Percentiles rank a stretch among this genome's conserved stretches.
phyloP scores from a whole-genome alignment of 2,329 filamentous ascomycete species.

The Orbilia quercus region DNA sequence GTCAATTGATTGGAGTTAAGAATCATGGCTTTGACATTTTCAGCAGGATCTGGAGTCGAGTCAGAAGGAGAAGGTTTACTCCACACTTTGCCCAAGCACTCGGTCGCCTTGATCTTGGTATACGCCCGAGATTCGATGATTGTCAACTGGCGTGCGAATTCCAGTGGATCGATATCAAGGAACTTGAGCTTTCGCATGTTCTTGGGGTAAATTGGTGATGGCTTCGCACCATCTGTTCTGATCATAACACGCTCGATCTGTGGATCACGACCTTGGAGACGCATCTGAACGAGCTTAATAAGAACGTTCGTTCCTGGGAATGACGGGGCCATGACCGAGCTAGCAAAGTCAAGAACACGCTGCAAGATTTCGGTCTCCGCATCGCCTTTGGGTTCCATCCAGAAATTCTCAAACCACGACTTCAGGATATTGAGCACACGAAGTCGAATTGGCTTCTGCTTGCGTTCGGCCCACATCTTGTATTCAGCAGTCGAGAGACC shows the following conservation, averaged over 20 bases:
- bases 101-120: constrained; percentile 92
- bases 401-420: constrained; percentile 98
- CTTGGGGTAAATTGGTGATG: constrained; percentile 91
- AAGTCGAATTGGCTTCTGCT: constrained; percentile 95
- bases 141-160: constrained; percentile 97
- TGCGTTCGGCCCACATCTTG: constrained; percentile 88
- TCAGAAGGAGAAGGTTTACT: constrained; percentile 89
- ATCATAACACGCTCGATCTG: constrained; percentile 86
- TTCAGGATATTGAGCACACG: constrained; percentile 97
- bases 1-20: constrained; percentile 98
- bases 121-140: constrained; percentile 96
- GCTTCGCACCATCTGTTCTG: constrained; percentile 83
- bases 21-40: constrained; percentile 95
- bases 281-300: constrained; percentile 87
- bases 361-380: constrained; percentile 85
- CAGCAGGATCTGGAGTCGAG: constrained; percentile 70
- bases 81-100: constrained; percentile 99
- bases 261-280: constrained; percentile 86
- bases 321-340: constrained; percentile 91
- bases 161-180: constrained; percentile 91
- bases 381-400: constrained; percentile 94
- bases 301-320: constrained; percentile 87
- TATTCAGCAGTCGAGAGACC: constrained; percentile 80
- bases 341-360: constrained; percentile 88
- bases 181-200: constrained; percentile 99